Conservation (phyloP, 78 protist genomes). For the Dictyostelium intermedium region DNA sequence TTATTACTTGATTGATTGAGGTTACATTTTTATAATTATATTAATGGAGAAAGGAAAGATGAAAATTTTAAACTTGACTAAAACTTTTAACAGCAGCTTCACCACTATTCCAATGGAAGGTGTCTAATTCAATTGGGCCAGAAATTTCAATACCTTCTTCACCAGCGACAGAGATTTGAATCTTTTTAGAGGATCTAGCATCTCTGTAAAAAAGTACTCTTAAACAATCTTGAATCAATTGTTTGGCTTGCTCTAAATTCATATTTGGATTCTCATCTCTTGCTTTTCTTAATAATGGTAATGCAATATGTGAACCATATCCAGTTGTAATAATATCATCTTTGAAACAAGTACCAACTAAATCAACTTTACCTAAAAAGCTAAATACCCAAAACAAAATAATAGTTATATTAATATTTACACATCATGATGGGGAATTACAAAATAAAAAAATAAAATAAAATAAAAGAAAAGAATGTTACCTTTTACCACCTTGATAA, state of each 20-base stretch:
- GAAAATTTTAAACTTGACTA: conserved; percentile 31
- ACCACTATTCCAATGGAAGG: conserved; percentile 72
- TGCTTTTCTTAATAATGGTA: conserved; percentile 84
- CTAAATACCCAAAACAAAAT: background rate
- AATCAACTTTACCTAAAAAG: conserved; percentile 86
- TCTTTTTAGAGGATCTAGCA: conserved; percentile 87
- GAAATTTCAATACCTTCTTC: conserved; percentile 53
- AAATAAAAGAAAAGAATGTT: background rate
- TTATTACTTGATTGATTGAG: background rate
- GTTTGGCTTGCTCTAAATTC: conserved; percentile 81
- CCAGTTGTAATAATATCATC: conserved; percentile 92
- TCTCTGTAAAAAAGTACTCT: conserved; percentile 95
- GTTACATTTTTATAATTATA: background rate
- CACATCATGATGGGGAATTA: background rate
- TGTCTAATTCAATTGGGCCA: conserved; percentile 74
- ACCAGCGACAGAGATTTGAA: conserved; percentile 67
- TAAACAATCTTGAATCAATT: conserved; percentile 83
- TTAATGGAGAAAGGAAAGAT: background rate
- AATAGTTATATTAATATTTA: background rate
- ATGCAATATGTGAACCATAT: conserved; percentile 94
- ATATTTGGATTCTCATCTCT: conserved; percentile 53
- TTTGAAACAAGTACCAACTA: conserved; percentile 83
- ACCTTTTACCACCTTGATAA: conserved; percentile 72
- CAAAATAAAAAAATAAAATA: background rate
- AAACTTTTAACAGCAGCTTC: conserved; percentile 74